Evolutionary conservation across 768 basidiomycete genomes (phyloP), one percentile per base, ranked within the genome.

Genomic region (Coprinopsis cinerea): DNA sequence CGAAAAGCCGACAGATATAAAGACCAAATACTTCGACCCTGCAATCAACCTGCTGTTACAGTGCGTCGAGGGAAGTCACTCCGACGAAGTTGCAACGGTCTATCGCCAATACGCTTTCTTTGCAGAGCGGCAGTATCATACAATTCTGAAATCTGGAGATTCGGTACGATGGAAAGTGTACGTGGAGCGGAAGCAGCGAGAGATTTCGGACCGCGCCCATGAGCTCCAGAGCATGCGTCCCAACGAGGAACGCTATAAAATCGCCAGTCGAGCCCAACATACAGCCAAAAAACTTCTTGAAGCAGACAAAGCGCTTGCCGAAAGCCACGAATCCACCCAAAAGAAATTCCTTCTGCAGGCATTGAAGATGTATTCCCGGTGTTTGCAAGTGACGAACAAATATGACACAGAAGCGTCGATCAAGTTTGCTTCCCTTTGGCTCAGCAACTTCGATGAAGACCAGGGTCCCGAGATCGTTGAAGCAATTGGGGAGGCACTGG

Each of bases 371-470:
- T 93, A 91, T 66, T 85, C 92, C 2, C 77, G 73, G 15, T 85
- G 85, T 52, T 73, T 99, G 32, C 68, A 77, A 24, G 63, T 74
- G 0, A 87, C 88, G 0, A 84, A 92, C 57, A 66, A 66, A 0
- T 85, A 81, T 53, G 90, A 98, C 60, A 82, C 84, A 48, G 82
- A 88, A 47, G 82, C 80, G 0, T 73, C 85, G 2, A 87, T 92
- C 47, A 82, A 91, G 10, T 73, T 99, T 24, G 85, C 82, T 55
- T 93, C 94, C 1, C 75, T 98, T 2, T 98, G 95, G 96, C 83
- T 97, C 53, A 80, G 86, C 1, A 90, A 92, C 59, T 88, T 92
- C 55, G 79, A 86, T 35, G 77, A 83, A 61, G 39, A 67, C 39
- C 64, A 79, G n/a, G n/a, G n/a, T n/a, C n/a, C n/a, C 20, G 76